phyloP scores from a whole-genome alignment of 306 rosid genomes.

The Senna tora region DNA sequence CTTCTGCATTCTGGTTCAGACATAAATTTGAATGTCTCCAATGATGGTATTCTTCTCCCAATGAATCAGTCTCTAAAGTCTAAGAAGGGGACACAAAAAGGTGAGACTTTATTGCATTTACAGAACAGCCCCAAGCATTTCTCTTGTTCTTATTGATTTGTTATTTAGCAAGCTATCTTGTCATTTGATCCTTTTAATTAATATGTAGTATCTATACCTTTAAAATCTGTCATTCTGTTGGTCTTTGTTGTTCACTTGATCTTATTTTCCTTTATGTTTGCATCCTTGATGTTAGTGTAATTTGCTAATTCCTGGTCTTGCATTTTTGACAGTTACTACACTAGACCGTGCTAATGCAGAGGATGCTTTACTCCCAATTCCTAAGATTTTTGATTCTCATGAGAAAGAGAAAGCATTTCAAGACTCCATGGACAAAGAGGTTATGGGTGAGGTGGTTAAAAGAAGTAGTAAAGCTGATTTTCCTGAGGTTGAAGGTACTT shows the following conservation, averaged over 20 bases:
- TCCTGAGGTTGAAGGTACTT: constrained; percentile 54
- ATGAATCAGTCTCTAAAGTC: constrained; percentile 61
- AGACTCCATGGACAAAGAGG: constrained; percentile 45
- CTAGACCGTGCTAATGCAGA: constrained; percentile 92
- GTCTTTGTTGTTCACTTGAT: background rate
- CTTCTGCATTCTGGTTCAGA: constrained; percentile 74
- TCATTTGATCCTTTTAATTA: constrained; percentile 37
- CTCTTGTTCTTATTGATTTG: background rate
- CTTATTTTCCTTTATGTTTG: constrained; percentile 15
- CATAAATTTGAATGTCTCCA: constrained; percentile 62
- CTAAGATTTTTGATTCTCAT: constrained; percentile 66
- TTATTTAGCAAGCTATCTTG: constrained; percentile 13
- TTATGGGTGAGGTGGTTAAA: constrained; percentile 34
- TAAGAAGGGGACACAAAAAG: constrained; percentile 66
- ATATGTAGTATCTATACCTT: background rate
- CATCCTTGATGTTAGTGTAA: constrained; percentile 20
- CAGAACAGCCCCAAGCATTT: constrained; percentile 9
- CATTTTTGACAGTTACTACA: constrained; percentile 66
- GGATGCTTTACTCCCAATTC: constrained; percentile 87
- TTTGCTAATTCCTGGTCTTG: constrained; percentile 45
- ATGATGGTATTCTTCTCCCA: constrained; percentile 86
- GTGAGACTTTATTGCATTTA: constrained; percentile 42
- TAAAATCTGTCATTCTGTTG: constrained; percentile 22
- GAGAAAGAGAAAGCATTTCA: constrained; percentile 47
- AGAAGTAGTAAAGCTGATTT: constrained; percentile 45